phyloP scores from a whole-genome alignment of 441 rosid genomes.

The Populus trichocarpa region DNA sequence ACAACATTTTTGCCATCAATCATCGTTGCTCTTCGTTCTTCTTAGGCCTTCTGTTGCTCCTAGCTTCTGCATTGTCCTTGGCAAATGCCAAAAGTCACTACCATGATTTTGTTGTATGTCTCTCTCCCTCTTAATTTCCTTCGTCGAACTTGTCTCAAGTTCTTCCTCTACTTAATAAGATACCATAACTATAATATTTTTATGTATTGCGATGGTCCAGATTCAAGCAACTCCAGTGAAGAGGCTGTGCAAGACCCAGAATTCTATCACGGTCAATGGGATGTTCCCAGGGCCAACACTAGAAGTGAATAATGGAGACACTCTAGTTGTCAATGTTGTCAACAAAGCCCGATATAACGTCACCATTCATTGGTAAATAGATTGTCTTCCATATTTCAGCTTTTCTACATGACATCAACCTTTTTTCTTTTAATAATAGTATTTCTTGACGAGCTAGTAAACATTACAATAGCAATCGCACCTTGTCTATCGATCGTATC shows the following conservation, averaged over 20 bases:
- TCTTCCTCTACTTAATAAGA: too few species aligned
- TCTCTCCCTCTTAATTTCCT: not conserved
- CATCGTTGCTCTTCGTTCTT: conserved; percentile 24
- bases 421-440: not conserved
- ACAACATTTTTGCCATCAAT: not conserved
- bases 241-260: conserved; percentile 91
- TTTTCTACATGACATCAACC: not conserved
- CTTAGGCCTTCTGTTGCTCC: conserved; percentile 35
- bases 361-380: conserved; percentile 72
- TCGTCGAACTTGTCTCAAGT: not conserved
- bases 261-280: conserved; percentile 81
- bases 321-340: conserved; percentile 57
- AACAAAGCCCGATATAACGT: conserved; percentile 70
- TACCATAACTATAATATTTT: too few species aligned
- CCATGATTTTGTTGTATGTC: conserved; percentile 67
- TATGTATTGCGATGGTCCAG: conserved; percentile 18
- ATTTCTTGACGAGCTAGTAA: not conserved
- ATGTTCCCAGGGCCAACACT: conserved; percentile 88
- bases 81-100: conserved; percentile 36
- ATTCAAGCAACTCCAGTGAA: conserved; percentile 68
- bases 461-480: not conserved
- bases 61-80: conserved; percentile 34
- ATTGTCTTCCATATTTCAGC: not conserved
- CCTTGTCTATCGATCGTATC: too few species aligned
- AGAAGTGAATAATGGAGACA: conserved; percentile 70